These are phyloP conservation scores for Salix udensis DNA, from an alignment of 345 rosid species.

Conservation along the genomic window DNA sequence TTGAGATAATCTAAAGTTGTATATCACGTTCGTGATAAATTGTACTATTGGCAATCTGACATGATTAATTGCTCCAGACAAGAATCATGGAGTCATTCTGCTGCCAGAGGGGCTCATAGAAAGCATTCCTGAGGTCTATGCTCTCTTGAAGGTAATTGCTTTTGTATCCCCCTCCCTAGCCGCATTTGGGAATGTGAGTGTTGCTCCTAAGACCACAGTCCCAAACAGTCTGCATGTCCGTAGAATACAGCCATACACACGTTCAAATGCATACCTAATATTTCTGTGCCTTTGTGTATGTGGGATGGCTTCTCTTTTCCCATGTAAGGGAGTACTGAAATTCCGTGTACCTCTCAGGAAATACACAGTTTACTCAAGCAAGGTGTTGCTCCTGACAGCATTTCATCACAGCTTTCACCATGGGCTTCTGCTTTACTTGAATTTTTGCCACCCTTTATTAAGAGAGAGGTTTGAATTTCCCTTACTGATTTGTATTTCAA, in stretches of 20 bases:
- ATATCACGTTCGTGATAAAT: constrained; percentile 5
- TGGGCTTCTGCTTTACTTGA: constrained; percentile 97
- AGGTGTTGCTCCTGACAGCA: constrained; percentile 63
- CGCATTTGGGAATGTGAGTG: neutral
- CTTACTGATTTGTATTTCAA: neutral
- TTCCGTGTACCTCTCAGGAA: constrained; percentile 49
- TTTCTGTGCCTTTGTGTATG: neutral
- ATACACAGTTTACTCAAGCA: constrained; percentile 69
- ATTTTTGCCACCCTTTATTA: constrained; percentile 84
- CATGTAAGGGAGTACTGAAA: constrained; percentile 8
- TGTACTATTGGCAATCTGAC: constrained; percentile 20
- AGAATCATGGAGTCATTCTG: constrained; percentile 90
- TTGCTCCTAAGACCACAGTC: neutral
- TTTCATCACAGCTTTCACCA: constrained; percentile 87
- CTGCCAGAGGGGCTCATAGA: constrained; percentile 97
- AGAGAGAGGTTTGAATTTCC: constrained; percentile 60
- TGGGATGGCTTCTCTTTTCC: neutral
- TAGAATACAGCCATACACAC: neutral
- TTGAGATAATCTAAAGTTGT: constrained; percentile 13
- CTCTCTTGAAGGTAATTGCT: constrained; percentile 68
- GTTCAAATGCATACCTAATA: neutral
- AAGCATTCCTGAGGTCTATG: constrained; percentile 95
- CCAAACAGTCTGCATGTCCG: neutral
- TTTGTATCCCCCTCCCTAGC: neutral
- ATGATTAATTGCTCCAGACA: constrained; percentile 47